Evolutionary conservation across 495 filamentous ascomycete species (phyloP).

Genomic region (Glarea lozoyensis): DNA sequence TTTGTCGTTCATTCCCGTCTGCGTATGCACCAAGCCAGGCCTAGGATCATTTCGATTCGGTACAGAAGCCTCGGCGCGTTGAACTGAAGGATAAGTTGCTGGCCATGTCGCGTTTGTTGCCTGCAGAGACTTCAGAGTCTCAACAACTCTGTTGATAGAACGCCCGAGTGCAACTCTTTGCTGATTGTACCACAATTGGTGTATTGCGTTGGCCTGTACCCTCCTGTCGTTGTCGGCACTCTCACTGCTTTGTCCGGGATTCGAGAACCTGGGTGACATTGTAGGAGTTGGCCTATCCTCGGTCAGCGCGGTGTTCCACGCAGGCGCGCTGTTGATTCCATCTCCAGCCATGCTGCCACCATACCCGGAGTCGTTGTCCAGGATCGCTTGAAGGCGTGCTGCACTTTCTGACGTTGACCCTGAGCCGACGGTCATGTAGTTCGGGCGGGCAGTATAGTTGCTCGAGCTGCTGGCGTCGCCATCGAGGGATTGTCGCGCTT

Average conservation of each 20-base stretch:
- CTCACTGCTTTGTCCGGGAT: constrained; percentile 36
- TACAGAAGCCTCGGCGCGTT: constrained; percentile 41
- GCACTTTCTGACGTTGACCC: constrained; percentile 70
- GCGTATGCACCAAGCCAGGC: constrained; percentile 46
- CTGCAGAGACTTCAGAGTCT: constrained; percentile 69
- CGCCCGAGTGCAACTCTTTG: constrained; percentile 79
- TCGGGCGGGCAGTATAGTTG: constrained; percentile 9
- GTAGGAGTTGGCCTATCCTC: constrained; percentile 57
- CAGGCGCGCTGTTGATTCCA: constrained; percentile 30
- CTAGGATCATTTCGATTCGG: constrained; percentile 29
- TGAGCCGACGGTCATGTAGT: constrained; percentile 80
- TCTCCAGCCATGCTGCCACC: constrained; percentile 61
- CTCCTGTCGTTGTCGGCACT: constrained; percentile 30
- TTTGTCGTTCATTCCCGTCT: constrained; percentile 27
- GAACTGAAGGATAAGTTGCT: constrained; percentile 85
- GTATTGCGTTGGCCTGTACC: constrained; percentile 35
- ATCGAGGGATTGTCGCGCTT: constrained; percentile 28
- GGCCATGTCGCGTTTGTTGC: constrained; percentile 89
- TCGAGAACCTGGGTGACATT: constrained; percentile 41
- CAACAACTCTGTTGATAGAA: constrained; percentile 74
- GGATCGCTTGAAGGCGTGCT: constrained; percentile 54
- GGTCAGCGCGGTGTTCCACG: constrained; percentile 47
- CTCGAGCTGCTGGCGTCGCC: constrained; percentile 17
- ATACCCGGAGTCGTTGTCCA: constrained; percentile 88
- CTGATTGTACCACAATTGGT: constrained; percentile 65